Base-by-base conservation (phyloP, 2,329 filamentous ascomycete genomes). In the Teratosphaeria zuluensis region DNA sequence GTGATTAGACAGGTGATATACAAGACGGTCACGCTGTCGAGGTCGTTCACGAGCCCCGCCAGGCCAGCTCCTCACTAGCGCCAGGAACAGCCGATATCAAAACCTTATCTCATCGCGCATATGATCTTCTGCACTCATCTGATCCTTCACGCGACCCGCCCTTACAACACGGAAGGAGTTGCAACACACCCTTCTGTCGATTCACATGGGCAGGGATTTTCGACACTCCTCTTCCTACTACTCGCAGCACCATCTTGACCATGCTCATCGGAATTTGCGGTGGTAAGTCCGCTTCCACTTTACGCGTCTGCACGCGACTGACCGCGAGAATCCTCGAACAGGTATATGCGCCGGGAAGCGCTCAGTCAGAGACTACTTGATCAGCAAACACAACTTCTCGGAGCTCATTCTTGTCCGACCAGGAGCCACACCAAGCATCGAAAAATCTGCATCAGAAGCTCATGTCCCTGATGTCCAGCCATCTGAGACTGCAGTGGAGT, bases 311-410 rank as follows among this genome's bases (percentile, higher is more conserved):
- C 9, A 51, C 35, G 38, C n/a, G 42, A 24, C 42, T 57, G 21
- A 57, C 42, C n/a, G 24, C 24, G 35, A 42, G 11, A 2, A 5
- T 16, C 14, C n/a, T 52, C 14, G 21, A 69, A 94, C 31, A 57
- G 92, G 89, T 69, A 92, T 96, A 68, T 97, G 92, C 77, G 86
- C 92, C 54, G 94, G 94, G 69, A 97, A 96, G 77, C 86, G 85
- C 71, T 90, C 90, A 9, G 89, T 97, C 64, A 91, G 91, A 59
- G 84, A 89, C 57, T 96, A 95, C 72, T 83, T 99, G 8, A 84
- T 92, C 63, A 83, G 91, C 63, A 84, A 92, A 64, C 88, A 96
- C 74, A 85, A 84, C 61, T 99, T 97, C 75, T 84, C 82, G 61
- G 83, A 84, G 53, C 81, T 96, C 59, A 80, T 83, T 66, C 79